Evolutionary conservation across 768 basidiomycete species (phyloP).

Genomic region (Termitomyces sp.): DNA sequence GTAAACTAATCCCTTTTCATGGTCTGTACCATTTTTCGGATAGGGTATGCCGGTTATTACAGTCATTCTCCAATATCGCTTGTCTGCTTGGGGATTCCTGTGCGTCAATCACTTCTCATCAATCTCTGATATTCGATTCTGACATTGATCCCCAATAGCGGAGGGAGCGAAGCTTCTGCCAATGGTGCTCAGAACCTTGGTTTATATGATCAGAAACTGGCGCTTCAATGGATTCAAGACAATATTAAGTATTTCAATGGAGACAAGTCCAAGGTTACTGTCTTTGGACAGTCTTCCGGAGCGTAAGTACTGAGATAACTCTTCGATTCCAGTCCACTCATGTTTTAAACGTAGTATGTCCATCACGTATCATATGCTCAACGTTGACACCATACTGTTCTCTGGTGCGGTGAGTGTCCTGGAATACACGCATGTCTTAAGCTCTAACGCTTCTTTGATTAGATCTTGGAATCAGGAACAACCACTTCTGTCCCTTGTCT

Average conservation of each 20-base stretch:
- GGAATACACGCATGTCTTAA: not conserved
- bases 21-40: not conserved
- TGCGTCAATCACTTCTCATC: not conserved
- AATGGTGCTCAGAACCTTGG: slow-evolving; percentile 38
- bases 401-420: slow-evolving; percentile 24
- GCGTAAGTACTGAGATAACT: slow-evolving; percentile 32
- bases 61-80: slow-evolving; percentile 14
- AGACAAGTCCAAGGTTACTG: slow-evolving; percentile 33
- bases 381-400: slow-evolving; percentile 23
- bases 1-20: not conserved
- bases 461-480: slow-evolving; percentile 41
- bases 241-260: slow-evolving; percentile 54
- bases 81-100: slow-evolving; percentile 17
- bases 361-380: slow-evolving; percentile 31
- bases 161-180: slow-evolving; percentile 24
- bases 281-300: slow-evolving; percentile 54
- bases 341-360: slow-evolving; percentile 12
- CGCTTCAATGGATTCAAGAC: slow-evolving; percentile 50
- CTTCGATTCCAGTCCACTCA: not conserved
- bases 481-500: slow-evolving; percentile 24
- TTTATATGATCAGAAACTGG: slow-evolving; percentile 38
- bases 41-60: slow-evolving; percentile 15
- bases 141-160: not conserved
- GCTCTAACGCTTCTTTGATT: not conserved
- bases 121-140: not conserved